Percentiles rank a stretch among this genome's conserved stretches.
These are phyloP conservation scores for Amborella trichopoda DNA, from an alignment of 164 flowering plant species.

Conservation along the genomic window DNA sequence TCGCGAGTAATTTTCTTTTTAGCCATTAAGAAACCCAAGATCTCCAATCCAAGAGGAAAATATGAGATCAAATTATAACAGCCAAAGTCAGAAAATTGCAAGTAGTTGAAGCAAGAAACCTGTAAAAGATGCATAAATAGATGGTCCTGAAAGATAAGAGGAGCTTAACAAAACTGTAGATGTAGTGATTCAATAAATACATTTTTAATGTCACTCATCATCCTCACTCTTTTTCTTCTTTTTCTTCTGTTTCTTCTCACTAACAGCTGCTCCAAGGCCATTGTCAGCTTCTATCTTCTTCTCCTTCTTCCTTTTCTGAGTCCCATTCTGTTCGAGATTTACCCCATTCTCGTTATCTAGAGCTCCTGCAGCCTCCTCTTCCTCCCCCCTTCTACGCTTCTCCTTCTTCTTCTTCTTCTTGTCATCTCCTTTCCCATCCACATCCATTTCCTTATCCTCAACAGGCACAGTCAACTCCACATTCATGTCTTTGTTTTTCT, in stretches of 20 bases:
- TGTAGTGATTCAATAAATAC: too few relatives aligned
- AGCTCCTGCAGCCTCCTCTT: constrained; percentile 13
- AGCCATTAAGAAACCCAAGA: too few relatives aligned
- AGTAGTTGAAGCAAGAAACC: too few relatives aligned
- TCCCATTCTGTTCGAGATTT: constrained; percentile 26
- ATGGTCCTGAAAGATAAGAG: too few relatives aligned
- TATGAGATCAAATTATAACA: too few relatives aligned
- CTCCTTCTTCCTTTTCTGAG: constrained; percentile 64
- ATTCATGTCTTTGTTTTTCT: constrained; percentile 29
- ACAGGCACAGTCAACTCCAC: constrained; percentile 23
- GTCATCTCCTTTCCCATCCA: constrained; percentile 24
- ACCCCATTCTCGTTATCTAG: constrained; percentile 21
- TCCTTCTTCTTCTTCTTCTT: constrained; percentile 60
- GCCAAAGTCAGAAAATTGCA: too few relatives aligned
- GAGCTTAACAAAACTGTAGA: too few relatives aligned
- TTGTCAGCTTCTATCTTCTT: constrained; percentile 33
- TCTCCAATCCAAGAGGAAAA: too few relatives aligned
- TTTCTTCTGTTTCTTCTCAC: constrained; percentile 47
- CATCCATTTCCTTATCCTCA: constrained; percentile 28
- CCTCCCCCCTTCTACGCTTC: constrained; percentile 37
- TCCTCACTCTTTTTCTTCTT: constrained; percentile 32
- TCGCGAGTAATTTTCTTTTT: too few relatives aligned
- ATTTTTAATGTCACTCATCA: constrained; percentile 9
- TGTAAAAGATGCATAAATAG: too few relatives aligned
- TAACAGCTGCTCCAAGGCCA: constrained; percentile 21